Conservation (phyloP, 208 protist species). For the Porcisia deanei region DNA sequence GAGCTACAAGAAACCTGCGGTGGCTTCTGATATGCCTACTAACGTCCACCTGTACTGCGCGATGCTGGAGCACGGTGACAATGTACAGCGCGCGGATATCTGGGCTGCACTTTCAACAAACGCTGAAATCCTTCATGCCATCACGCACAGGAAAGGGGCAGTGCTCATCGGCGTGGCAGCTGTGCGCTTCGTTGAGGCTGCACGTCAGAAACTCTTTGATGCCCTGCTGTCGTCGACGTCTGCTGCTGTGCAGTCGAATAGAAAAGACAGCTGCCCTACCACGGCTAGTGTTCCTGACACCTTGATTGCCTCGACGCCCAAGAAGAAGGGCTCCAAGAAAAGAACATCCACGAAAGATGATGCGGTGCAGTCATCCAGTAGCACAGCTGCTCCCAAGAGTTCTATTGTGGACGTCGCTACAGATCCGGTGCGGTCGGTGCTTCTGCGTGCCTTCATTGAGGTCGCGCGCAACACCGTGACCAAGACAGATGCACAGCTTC, state of each 20-base stretch:
- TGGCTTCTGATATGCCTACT: not conserved
- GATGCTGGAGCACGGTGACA: slow-evolving; percentile 74
- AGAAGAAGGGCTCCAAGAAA: slow-evolving; percentile 5
- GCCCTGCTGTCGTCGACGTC: not conserved
- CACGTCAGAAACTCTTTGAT: slow-evolving; percentile 22
- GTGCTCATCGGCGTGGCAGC: slow-evolving; percentile 39
- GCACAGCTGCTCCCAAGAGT: not conserved
- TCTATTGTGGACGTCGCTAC: slow-evolving; percentile 44
- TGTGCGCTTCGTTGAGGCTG: slow-evolving; percentile 34
- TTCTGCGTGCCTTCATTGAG: slow-evolving; percentile 79
- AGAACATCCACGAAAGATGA: not conserved
- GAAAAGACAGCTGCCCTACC: not conserved
- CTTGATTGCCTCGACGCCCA: not conserved
- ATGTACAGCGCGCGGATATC: slow-evolving; percentile 59
- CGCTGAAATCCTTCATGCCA: slow-evolving; percentile 35
- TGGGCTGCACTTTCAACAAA: slow-evolving; percentile 41
- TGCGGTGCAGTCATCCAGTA: not conserved
- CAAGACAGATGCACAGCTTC: slow-evolving; percentile 28
- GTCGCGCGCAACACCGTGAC: slow-evolving; percentile 29
- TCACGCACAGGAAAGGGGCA: slow-evolving; percentile 40
- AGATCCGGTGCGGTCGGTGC: slow-evolving; percentile 66
- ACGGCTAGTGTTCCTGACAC: slow-evolving; percentile 8
- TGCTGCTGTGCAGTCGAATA: not conserved
- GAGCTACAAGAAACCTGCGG: not conserved
- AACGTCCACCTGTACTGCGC: slow-evolving; percentile 68